A percentile compares a stretch with the other conserved stretches of the same genome.
These are phyloP conservation scores for Rubia yunnanensis DNA, from an alignment of 257 asterid species.

Conservation along the genomic window DNA sequence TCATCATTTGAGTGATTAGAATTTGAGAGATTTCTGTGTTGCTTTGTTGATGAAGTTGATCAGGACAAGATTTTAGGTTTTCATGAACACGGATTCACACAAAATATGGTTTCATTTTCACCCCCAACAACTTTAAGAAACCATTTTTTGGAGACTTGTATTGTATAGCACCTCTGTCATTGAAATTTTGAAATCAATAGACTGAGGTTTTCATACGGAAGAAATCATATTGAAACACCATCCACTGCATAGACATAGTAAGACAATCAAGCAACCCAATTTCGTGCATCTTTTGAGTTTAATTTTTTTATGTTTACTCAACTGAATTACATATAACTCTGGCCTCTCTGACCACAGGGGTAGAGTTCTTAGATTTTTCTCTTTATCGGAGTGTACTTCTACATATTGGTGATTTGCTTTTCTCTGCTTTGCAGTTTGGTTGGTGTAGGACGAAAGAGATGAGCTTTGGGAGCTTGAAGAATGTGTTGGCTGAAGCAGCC, in stretches of 20 bases:
- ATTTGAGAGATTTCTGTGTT: not conserved
- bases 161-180: not conserved
- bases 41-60: not conserved
- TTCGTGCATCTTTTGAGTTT: not conserved
- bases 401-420: not conserved
- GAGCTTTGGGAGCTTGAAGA: conserved; percentile 69
- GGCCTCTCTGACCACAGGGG: not conserved
- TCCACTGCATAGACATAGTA: not conserved
- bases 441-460: conserved; percentile 17
- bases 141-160: not conserved
- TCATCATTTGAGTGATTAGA: not conserved
- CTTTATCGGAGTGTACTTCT: not conserved
- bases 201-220: not conserved
- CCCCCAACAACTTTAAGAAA: not conserved
- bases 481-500: conserved; percentile 59
- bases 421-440: not conserved
- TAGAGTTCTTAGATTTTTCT: not conserved
- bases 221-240: not conserved
- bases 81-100: too few species aligned
- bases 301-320: not conserved
- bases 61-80: not conserved
- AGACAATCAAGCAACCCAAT: not conserved
- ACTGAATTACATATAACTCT: too few species aligned
- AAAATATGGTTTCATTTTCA: not conserved
- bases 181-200: not conserved